Conservation (phyloP, 495 filamentous ascomycete genomes). For the Aspergillus avenaceus region DNA sequence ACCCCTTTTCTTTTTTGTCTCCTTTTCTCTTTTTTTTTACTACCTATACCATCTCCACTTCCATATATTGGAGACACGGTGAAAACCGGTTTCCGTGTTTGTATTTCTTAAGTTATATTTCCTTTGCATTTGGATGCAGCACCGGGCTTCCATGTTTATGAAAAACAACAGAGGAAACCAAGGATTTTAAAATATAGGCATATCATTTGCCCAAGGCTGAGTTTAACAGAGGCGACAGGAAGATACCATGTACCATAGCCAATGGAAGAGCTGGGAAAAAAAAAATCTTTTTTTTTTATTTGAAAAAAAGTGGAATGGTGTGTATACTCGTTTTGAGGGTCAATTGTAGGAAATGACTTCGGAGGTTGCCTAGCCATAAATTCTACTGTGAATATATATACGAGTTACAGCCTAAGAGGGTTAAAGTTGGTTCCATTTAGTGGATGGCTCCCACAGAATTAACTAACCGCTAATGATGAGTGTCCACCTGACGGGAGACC, state of each 20-base stretch:
- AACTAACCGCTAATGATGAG: neutral
- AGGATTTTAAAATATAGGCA: neutral
- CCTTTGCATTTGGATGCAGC: slow-evolving; percentile 17
- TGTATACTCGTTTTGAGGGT: neutral
- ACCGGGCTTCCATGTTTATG: slow-evolving; percentile 15
- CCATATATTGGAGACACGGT: neutral
- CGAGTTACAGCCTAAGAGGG: neutral
- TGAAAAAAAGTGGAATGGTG: neutral
- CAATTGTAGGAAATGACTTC: too few relatives aligned
- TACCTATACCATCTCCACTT: neutral
- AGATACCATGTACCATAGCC: slow-evolving; percentile 18
- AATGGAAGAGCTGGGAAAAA: slow-evolving; percentile 8
- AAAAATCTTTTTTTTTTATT: neutral
- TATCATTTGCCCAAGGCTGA: neutral
- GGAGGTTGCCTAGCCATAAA: too few relatives aligned
- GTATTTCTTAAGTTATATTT: slow-evolving; percentile 10
- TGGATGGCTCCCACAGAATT: too few relatives aligned
- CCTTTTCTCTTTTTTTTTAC: neutral
- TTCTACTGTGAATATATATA: neutral
- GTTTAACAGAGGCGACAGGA: neutral
- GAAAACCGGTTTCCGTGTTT: neutral
- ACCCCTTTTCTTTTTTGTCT: slow-evolving; percentile 19
- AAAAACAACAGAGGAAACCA: slow-evolving; percentile 1
- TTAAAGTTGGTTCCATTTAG: too few relatives aligned
- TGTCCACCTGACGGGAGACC: slow-evolving; percentile 19